Evolutionary conservation across 257 asterid species (phyloP).

Genomic region (Salvia miltiorrhiza): DNA sequence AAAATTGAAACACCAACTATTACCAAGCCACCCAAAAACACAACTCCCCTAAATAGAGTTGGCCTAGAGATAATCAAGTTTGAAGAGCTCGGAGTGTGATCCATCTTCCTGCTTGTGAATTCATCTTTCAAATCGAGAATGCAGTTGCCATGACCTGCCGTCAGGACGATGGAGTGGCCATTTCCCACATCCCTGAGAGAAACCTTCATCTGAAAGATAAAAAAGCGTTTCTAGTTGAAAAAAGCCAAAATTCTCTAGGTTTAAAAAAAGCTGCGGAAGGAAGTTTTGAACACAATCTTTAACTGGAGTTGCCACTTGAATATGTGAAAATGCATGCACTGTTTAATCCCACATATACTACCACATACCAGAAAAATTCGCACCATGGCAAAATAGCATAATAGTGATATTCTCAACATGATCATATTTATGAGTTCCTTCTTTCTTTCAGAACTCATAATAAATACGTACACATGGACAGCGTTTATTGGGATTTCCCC

Average conservation of each 20-base stretch:
- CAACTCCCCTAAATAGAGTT: constrained; percentile 28
- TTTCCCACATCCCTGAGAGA: constrained; percentile 39
- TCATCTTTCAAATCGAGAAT: constrained; percentile 54
- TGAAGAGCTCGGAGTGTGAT: constrained; percentile 28
- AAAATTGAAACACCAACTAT: constrained; percentile 32
- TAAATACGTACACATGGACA: not conserved
- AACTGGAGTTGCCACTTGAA: not conserved
- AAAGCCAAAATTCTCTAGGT: not conserved
- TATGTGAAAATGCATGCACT: not conserved
- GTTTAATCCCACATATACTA: not conserved
- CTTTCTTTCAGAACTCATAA: not conserved
- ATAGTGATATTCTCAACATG: not conserved
- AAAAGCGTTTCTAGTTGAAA: not conserved
- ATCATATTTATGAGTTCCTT: not conserved
- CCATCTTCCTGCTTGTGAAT: constrained; percentile 29
- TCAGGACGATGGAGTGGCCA: constrained; percentile 42
- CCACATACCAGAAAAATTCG: not conserved
- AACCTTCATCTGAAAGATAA: constrained; percentile 58
- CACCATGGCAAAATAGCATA: not conserved
- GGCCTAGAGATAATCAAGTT: constrained; percentile 21
- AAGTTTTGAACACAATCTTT: not conserved
- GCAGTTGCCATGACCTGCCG: constrained; percentile 59
- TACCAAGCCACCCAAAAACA: constrained; percentile 40
- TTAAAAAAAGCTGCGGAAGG: not conserved
- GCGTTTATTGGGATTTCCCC: not conserved